Evolutionary conservation across 345 rosid species (phyloP).

Genomic region (Kernera saxatilis): DNA sequence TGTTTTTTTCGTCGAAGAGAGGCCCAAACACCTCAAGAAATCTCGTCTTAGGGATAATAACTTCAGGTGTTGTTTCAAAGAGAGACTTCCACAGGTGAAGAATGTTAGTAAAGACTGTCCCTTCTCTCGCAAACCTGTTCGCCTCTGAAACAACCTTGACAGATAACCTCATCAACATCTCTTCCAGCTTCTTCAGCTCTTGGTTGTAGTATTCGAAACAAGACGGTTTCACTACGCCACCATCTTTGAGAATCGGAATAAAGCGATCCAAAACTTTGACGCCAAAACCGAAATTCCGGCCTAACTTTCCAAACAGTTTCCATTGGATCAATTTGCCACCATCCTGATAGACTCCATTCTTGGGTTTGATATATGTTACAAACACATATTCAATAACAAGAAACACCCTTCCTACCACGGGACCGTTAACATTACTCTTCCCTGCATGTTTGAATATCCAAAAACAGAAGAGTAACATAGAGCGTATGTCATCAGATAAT

Average conservation of each 20-base stretch:
- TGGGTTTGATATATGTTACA: not conserved
- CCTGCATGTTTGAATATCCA: not conserved
- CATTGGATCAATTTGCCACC: not conserved
- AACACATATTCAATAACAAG: not conserved
- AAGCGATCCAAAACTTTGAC: not conserved
- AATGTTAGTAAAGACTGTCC: not conserved
- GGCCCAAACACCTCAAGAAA: not conserved
- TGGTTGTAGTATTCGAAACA: not conserved
- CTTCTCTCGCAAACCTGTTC: conserved; percentile 1
- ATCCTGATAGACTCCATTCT: not conserved
- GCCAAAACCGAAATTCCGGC: not conserved
- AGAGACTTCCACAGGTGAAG: not conserved
- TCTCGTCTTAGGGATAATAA: not conserved
- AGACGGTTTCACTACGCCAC: not conserved
- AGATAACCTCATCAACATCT: not conserved
- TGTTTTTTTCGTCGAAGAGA: not conserved
- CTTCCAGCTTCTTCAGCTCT: not conserved
- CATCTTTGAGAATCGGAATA: not conserved
- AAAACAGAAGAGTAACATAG: not conserved
- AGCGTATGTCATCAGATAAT: not conserved
- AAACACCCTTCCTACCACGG: not conserved
- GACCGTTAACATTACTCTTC: not conserved
- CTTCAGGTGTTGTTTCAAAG: not conserved
- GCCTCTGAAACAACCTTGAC: not conserved
- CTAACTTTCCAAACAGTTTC: no score